These are phyloP conservation scores for Yamadazyma diddensiae DNA, from an alignment of 1,139 yeast genomes.

Conservation along the genomic window DNA sequence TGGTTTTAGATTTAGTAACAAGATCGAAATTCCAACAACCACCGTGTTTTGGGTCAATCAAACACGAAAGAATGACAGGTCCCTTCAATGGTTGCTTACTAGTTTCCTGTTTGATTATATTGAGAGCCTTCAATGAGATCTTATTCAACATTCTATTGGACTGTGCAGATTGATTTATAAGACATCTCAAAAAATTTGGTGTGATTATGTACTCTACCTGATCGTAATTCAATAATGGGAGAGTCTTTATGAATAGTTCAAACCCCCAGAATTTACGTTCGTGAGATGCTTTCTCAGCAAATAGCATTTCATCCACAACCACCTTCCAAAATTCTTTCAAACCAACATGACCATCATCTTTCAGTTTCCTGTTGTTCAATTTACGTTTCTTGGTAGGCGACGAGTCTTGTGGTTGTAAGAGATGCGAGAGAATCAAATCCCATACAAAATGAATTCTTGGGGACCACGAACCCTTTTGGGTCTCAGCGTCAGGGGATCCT, in stretches of 20 bases:
- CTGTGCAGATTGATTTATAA: conserved; percentile 76
- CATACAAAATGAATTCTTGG: conserved; percentile 84
- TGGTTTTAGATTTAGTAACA: conserved; percentile 70
- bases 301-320: conserved; percentile 76
- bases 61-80: conserved; percentile 43
- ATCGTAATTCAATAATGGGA: conserved; percentile 25
- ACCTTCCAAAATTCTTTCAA: conserved; percentile 78
- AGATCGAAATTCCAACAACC: conserved; percentile 75
- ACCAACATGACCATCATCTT: conserved; percentile 23
- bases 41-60: conserved; percentile 51
- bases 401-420: conserved; percentile 16
- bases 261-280: conserved; percentile 90
- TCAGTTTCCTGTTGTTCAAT: conserved; percentile 19
- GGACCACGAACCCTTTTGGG: conserved; percentile 67
- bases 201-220: conserved; percentile 51
- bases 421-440: conserved; percentile 53
- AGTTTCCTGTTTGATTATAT: conserved; percentile 38
- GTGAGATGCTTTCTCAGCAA: conserved; percentile 71
- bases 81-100: conserved; percentile 40
- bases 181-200: conserved; percentile 67
- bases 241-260: conserved; percentile 58
- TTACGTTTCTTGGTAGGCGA: conserved; percentile 22
- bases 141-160: conserved; percentile 64
- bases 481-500: conserved; percentile 7
- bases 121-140: conserved; percentile 55